Evolutionary conservation across 768 basidiomycete genomes (phyloP), one percentile per base, ranked within the genome.

Genomic region (Phaffia australis): DNA sequence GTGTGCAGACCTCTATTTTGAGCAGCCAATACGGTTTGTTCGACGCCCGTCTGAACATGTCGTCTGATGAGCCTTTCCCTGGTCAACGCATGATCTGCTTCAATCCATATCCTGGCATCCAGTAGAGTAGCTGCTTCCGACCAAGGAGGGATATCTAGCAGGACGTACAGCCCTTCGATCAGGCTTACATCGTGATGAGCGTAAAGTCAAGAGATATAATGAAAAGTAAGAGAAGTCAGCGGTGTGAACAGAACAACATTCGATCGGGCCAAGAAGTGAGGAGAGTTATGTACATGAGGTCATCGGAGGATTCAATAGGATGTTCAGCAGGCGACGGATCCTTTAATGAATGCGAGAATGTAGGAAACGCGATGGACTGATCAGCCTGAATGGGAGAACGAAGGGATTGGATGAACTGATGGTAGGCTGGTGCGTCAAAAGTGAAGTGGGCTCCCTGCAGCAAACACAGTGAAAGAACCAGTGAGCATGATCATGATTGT

Each of bases 81-180:
- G 0, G 67, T 63, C 32, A 63, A 19, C 3, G n/a, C 51, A 0
- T 18, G 23, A 2, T 30, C 30, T 2, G 35, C 27, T 7, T 69
- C 58, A 5, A 69, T 32, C 56, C 60, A 69, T 56, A 69, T 59
- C 32, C 50, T 56, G n/a, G 91, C 87, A 73, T 94, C 87, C 66
- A 93, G 78, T 63, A 83, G 72, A 21, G 77, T 73, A 0, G 83
- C 82, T 0, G 85, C 88, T 18, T 81, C 80, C 1, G 72, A 75
- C 93, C 93, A 95, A 0, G 87, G 85, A 0, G 82, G 77, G 27
- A 84, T 76, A n/a, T 83, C 79, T 32, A 95, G 81, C 71, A 89
- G 83, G 2, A 84, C 81, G 75, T 97, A 95, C n/a, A 95, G 77
- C 0, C 93, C 92, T 76, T 97, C 93, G 69, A 97, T 82, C 67